A percentile compares a stretch with the other conserved stretches of the same genome.
These are phyloP conservation scores for Malbranchea zuffiana DNA, from an alignment of 2,329 filamentous ascomycete genomes.

Conservation along the genomic window DNA sequence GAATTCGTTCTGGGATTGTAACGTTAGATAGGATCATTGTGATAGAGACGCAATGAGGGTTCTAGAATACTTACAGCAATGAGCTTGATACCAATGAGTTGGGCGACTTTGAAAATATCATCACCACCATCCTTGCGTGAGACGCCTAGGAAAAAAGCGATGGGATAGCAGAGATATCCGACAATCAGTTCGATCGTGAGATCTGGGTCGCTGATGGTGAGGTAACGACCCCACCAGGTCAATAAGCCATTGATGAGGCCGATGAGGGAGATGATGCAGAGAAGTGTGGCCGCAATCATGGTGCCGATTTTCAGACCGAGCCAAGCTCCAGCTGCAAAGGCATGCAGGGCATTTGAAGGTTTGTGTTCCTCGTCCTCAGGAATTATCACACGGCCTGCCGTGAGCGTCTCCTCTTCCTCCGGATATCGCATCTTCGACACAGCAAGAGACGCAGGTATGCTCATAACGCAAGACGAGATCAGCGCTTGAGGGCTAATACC, in stretches of 20 bases:
- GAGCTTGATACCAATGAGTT: slow-evolving; percentile 75
- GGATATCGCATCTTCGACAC: slow-evolving; percentile 84
- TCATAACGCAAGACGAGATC: slow-evolving; percentile 90
- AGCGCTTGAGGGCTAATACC: slow-evolving; percentile 76
- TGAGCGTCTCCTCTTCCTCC: slow-evolving; percentile 76
- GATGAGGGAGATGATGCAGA: slow-evolving; percentile 72
- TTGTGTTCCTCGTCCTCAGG: slow-evolving; percentile 59
- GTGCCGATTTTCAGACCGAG: slow-evolving; percentile 76
- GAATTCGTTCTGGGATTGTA: slow-evolving; percentile 55
- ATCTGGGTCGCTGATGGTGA: slow-evolving; percentile 59
- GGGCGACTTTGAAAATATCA: slow-evolving; percentile 59
- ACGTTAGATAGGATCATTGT: slow-evolving; percentile 9
- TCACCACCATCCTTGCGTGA: slow-evolving; percentile 45
- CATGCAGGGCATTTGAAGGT: slow-evolving; percentile 71
- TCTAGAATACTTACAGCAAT: slow-evolving; percentile 47
- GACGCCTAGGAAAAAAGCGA: slow-evolving; percentile 73
- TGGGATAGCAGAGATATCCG: slow-evolving; percentile 65
- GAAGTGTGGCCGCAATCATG: slow-evolving; percentile 68
- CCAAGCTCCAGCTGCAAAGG: slow-evolving; percentile 76
- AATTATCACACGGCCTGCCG: slow-evolving; percentile 67
- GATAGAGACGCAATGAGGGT: slow-evolving; percentile 13
- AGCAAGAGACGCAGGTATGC: slow-evolving; percentile 79
- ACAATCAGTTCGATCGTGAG: slow-evolving; percentile 65
- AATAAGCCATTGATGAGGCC: slow-evolving; percentile 64
- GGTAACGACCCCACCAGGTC: slow-evolving; percentile 73